Base-by-base conservation (phyloP, 2,329 filamentous ascomycete species). In the Fusarium sp. region DNA sequence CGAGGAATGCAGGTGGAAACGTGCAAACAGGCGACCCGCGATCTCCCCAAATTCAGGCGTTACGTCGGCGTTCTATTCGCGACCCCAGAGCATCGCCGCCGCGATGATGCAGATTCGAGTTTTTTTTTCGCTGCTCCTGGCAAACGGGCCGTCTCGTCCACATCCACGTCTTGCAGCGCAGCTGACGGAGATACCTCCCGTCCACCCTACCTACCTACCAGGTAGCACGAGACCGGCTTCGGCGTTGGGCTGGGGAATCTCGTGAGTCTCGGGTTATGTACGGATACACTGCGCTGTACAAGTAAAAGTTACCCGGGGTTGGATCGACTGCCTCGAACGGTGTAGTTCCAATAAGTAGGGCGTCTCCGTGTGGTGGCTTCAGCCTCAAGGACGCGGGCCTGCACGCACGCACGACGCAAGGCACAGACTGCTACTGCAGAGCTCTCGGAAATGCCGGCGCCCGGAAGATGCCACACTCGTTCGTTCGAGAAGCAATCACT, bases 111-210 rank as follows among this genome's bases (percentile, higher is more conserved):
- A 44, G 40, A 6, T 66, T 33, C 10, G 51, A 62, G 46, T 51
- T 17, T 44, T 20, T 42, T 22, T 22, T n/a, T 40, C 4, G 40
- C 14, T 27, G 22, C 14, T 29, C 16, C 6, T 73, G 55, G 51
- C 29, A 73, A 73, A 74, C 71, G 71, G 71, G 49, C 71, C 71
- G 71, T 73, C 67, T 73, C 53, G 24, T 59, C 67, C 60, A 62
- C 53, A 22, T 51, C 67, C 60, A 62, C 70, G 36, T 42, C 36
- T 36, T 63, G 57, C 49, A 44, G 49, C 33, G 53, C 55, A 60
- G 40, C 67, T 49, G 70, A 53, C 53, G 69, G 51, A 63, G 46
- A 49, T 66, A 24, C 42, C 67, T 57, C 58, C 51, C 40, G 67
- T 42, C 29, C 51, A 67, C 46, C 57, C 72, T 58, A 22, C 55